Conservation (phyloP, 306 rosid species). For the Cucumis cinereus region DNA sequence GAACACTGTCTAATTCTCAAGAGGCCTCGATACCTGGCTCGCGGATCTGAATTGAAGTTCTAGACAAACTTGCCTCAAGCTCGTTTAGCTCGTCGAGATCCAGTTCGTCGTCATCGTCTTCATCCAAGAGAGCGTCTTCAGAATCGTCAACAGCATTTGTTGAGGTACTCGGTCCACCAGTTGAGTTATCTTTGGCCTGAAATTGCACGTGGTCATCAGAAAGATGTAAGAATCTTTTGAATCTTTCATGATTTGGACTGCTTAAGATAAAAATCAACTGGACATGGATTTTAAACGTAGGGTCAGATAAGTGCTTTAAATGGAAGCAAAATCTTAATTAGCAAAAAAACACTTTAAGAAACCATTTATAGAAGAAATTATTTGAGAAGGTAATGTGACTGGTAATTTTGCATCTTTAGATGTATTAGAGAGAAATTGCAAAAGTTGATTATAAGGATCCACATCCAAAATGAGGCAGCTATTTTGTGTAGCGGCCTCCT, state of each 20-base stretch:
- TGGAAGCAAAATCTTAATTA: not conserved
- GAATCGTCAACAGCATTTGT: slow-evolving; percentile 9
- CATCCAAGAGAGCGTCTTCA: slow-evolving; percentile 3
- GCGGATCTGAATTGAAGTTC: slow-evolving; percentile 8
- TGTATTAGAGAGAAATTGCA: too few relatives aligned
- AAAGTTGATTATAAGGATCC: too few relatives aligned
- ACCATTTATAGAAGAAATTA: not conserved
- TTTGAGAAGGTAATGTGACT: too few relatives aligned
- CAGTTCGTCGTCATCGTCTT: slow-evolving; percentile 11
- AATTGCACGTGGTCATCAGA: not conserved
- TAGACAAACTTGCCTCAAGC: slow-evolving; percentile 13
- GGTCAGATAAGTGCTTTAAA: not conserved
- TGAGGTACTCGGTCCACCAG: slow-evolving; percentile 9
- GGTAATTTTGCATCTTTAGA: too few relatives aligned
- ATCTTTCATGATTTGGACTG: not conserved
- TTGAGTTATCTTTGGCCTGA: slow-evolving; percentile 3
- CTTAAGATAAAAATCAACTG: not conserved
- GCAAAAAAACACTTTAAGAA: not conserved
- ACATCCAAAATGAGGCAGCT: too few relatives aligned
- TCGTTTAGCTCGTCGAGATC: slow-evolving; percentile 7
- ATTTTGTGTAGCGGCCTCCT: too few relatives aligned
- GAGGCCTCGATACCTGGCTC: slow-evolving; percentile 15
- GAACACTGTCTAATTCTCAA: not conserved
- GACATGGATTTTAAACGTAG: not conserved
- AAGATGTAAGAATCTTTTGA: not conserved